These are phyloP conservation scores for Aspergillus oerlinghausenensis DNA, from an alignment of 2,329 filamentous ascomycete species.

Conservation along the genomic window DNA sequence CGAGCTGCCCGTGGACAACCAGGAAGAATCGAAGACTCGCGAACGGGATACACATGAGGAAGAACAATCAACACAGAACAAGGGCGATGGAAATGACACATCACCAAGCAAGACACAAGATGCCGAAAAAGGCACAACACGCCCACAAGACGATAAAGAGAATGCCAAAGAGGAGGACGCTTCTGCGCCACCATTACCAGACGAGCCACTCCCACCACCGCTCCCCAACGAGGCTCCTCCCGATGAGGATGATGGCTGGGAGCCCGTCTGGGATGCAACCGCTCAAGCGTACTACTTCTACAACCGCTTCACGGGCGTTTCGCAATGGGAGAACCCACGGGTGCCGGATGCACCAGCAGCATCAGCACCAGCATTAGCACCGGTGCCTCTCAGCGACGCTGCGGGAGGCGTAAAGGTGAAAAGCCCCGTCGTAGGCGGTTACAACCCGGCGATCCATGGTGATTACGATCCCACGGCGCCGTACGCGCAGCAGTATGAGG, in stretches of 20 bases:
- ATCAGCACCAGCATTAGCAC: no score
- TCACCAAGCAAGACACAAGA: neutral
- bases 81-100: constrained; percentile 11
- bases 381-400: constrained; percentile 18
- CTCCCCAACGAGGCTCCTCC: constrained; percentile 52
- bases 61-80: constrained; percentile 25
- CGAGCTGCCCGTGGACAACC: neutral
- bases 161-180: constrained; percentile 13
- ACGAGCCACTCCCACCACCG: constrained; percentile 43
- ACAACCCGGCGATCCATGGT: constrained; percentile 94
- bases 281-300: constrained; percentile 74
- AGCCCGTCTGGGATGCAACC: constrained; percentile 68
- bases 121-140: neutral
- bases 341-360: constrained; percentile 47
- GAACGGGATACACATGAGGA: constrained; percentile 41
- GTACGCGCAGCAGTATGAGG: constrained; percentile 65
- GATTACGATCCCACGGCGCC: constrained; percentile 95
- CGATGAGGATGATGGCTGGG: constrained; percentile 67
- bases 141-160: constrained; percentile 4
- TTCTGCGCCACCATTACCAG: constrained; percentile 38
- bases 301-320: constrained; percentile 70
- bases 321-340: constrained; percentile 85
- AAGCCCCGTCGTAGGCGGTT: constrained; percentile 61
- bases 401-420: constrained; percentile 33
- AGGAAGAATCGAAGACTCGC: neutral